These are phyloP conservation scores for Cutaneotrichosporon cyanovorans DNA, from an alignment of 1,284 basidiomycete species.

Conservation along the genomic window DNA sequence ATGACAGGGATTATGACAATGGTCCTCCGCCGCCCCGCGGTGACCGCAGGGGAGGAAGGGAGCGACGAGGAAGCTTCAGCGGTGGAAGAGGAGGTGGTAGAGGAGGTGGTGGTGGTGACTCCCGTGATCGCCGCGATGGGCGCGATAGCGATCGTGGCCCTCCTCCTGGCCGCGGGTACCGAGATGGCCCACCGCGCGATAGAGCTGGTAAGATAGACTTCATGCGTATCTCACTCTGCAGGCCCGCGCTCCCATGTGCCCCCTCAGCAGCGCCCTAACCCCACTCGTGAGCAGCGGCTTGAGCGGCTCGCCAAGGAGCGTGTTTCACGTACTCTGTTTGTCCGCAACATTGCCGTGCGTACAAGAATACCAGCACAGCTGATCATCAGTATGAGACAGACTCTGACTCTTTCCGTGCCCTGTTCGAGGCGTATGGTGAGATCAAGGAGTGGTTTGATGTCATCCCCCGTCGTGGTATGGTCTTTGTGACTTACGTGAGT, in stretches of 20 bases:
- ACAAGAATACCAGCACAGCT: not conserved
- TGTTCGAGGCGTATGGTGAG: constrained; percentile 86
- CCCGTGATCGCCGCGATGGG: not conserved
- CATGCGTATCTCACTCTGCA: not conserved
- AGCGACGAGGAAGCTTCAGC: constrained; percentile 44
- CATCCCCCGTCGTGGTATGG: constrained; percentile 86
- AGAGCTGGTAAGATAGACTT: not conserved
- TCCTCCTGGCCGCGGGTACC: not conserved
- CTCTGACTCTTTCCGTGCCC: constrained; percentile 68
- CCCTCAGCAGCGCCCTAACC: constrained; percentile 1
- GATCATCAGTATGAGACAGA: constrained; percentile 76
- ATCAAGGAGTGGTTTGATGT: constrained; percentile 96
- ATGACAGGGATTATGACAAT: constrained; percentile 4
- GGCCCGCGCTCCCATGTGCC: not conserved
- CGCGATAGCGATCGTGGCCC: not conserved
- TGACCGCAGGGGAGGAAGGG: constrained; percentile 4
- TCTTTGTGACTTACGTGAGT: constrained; percentile 94
- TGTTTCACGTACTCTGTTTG: constrained; percentile 90
- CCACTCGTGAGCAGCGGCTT: constrained; percentile 5
- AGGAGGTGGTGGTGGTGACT: constrained; percentile 49
- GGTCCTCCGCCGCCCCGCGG: constrained; percentile 4
- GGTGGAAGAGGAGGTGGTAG: constrained; percentile 52
- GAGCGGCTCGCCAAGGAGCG: constrained; percentile 52
- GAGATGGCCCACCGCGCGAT: not conserved
- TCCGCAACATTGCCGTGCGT: constrained; percentile 87